Base-by-base conservation (phyloP, 768 basidiomycete genomes). In the Gloeopeniophorella convolvens region DNA sequence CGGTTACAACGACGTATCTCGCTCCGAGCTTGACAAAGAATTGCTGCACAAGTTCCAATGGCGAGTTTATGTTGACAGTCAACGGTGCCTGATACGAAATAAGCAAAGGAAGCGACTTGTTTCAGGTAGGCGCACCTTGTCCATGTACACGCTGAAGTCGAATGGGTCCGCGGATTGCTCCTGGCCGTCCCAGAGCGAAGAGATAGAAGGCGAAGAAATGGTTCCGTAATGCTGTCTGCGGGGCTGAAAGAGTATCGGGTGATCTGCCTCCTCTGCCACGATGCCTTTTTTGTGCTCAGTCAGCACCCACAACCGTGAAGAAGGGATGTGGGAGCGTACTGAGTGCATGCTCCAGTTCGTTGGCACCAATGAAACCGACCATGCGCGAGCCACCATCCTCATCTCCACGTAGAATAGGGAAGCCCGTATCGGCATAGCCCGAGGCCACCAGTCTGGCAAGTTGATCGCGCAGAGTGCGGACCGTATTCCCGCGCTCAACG, bases 11-110 rank as follows among this genome's bases (percentile, higher is more conserved):
- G 18, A 98, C 79, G 60, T 95, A 93, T 57, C 90, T 78, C 10
- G 91, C 89, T 0, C 96, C 96, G 16, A 98, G 78, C 65, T 97
- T 97, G 51, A 83, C 84, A 60, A 98, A 98, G 62, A 95, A 80
- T 63, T 90, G 90, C 62, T 97, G 95, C 0, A 97, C 75, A 42
- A 97, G 77, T 66, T 96, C 90, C 63, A 98, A 73, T 1, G 96
- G 90, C 1, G 90, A 85, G 60, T 93, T 83, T 1, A 78, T 79
- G 50, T 83, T 82, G 32, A 97, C 78, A 0, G 84, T 88, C 48
- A 97, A 71, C 0, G 96, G 96, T 1, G 95, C 92, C 86, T 92
- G 42, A 27, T 9, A 27, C 8, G 55, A 35, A 48, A 23, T 9
- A 35, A 48, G 51, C 30, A 27, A 34, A 42, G 9, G 45, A 15